Evolutionary conservation across 352 stramenopile genomes (phyloP), one percentile per base, ranked within the genome.

Genomic region (Phytophthora lateralis): DNA sequence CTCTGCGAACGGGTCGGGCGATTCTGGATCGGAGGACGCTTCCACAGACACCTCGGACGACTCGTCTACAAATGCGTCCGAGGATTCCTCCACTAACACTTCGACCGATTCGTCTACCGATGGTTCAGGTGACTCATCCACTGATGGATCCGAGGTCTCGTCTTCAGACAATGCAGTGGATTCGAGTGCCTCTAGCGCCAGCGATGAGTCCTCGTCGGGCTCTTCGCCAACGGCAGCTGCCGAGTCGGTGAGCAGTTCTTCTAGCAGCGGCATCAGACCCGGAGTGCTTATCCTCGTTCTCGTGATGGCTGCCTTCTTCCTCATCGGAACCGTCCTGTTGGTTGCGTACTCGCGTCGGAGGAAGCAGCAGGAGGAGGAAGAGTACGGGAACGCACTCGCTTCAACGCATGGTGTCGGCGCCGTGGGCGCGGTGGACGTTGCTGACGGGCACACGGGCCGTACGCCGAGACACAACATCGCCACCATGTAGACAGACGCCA

Each of bases 401-500:
- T 72, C 60, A 2, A 57, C 58, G 72, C 52, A 80, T 42, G 38
- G 69, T 18, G 46, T 57, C 2, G 67, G 60, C 2, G 47, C 24
- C 17, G 59, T 60, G 20, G 48, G 52, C 26, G 66, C 68, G 15
- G 43, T 51, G 6, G 68, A 70, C 41, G 34, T 61, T 9, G 47
- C 49, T 10, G 59, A 11, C 3, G 21, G 63, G 20, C 27, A 76
- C 65, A 44, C 71, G 58, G 35, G 76, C 60, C 17, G 63, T 17
- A 93, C 83, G 11, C 81, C 81, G 42, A 86, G 85, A 73, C 39
- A 72, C 47, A 70, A 76, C 59, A 90, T 90, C 53, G 73, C 81
- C 7, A 85, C 76, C 43, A 85, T 90, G 83, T 92, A 89, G 57
- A 38, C 34, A 89, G 57, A 38, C 34, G 12, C 38, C 9, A 42